Evolutionary conservation across 2,329 filamentous ascomycete genomes (phyloP), one percentile per base, ranked within the genome.

Genomic region (Aspergillus intermedius): DNA sequence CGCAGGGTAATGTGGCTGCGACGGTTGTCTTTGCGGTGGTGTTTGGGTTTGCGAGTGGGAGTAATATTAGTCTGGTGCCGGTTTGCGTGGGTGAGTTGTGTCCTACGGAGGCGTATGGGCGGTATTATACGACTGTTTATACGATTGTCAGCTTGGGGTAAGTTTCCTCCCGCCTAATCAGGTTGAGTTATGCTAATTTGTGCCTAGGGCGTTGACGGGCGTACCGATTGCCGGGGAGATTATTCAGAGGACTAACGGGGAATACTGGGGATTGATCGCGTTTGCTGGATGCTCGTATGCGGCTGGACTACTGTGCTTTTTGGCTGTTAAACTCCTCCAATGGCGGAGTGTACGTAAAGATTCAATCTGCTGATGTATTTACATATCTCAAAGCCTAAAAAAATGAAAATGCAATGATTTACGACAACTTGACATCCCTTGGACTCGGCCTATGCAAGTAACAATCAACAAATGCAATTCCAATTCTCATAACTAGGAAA

Each of bases 51-150:
- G 63, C 55, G 1, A 63, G 60, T 28, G 70, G 70, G 0, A 64
- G 60, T 12, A 70, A 70, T 39, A 65, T 73, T 44, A 66, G 62
- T 34, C 46, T 73, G 43, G 66, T 64, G 8, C 70, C 69, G 1
- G 65, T 72, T 1, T 77, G 74, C 50, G 63, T 77, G 2, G 72
- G 73, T 2, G 72, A 77, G 55, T 58, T 77, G 6, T 77, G 74
- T 53, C 56, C 60, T 1, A 66, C 64, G 0, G 60, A 68, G 39
- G 59, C 67, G 40, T 75, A 75, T 57, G 70, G 69, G 2, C 54
- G 62, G n/a, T 70, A 67, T 43, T 70, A 67, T 50, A 60, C 65
- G 0, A 72, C 65, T 19, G 55, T 57, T 1, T 66, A 60, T 48
- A 65, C 54, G n/a, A 58, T 62, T 51, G 61, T 59, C n/a, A 62